Conservation (phyloP, 2,329 filamentous ascomycete species). For the Chaetomium globosum region DNA sequence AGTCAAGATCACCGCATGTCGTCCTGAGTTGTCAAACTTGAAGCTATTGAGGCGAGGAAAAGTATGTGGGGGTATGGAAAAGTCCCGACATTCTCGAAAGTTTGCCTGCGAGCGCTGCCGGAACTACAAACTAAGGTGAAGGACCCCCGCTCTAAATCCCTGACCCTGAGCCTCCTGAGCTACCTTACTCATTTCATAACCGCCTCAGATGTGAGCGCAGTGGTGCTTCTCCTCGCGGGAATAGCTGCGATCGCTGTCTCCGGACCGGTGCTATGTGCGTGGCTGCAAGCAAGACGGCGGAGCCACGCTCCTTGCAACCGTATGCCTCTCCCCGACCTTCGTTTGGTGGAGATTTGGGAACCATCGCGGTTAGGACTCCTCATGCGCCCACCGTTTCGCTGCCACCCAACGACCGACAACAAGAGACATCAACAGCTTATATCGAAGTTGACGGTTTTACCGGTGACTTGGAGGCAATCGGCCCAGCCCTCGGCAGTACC, state of each 20-base stretch:
- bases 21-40: too few relatives aligned
- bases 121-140: neutral
- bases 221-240: neutral
- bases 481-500: neutral
- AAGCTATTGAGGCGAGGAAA: too few relatives aligned
- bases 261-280: neutral
- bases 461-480: neutral
- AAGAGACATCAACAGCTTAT: neutral
- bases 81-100: neutral
- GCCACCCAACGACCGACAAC: neutral
- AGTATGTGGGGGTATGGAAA: neutral
- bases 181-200: neutral
- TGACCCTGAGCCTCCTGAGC: neutral
- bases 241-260: slow-evolving; percentile 2
- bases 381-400: neutral
- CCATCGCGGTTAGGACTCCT: neutral
- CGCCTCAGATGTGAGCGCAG: neutral
- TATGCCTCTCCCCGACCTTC: neutral
- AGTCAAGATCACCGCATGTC: too few relatives aligned
- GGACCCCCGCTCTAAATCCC: neutral
- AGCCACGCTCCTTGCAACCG: neutral
- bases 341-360: neutral
- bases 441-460: neutral
- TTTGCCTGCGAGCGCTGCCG: slow-evolving; percentile 1
- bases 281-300: neutral